Evolutionary conservation across 2,329 filamentous ascomycete genomes (phyloP).

Genomic region (Fusarium sterilihyphosum): DNA sequence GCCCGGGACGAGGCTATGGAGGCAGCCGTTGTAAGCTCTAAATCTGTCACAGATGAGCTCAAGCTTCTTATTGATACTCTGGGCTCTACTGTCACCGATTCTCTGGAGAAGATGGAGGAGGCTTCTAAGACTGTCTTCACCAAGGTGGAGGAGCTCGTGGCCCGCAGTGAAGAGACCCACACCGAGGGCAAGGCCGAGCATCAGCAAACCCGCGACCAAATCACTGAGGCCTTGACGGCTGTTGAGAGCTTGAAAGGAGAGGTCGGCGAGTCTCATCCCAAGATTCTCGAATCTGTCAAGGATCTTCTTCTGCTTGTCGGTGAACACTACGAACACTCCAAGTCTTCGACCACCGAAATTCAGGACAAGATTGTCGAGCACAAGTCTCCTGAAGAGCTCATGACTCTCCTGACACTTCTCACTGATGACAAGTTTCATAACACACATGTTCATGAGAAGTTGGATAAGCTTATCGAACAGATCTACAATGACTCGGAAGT

Average conservation of each 20-base stretch:
- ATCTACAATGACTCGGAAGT: conserved; percentile 43
- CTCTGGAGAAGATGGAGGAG: conserved; percentile 85
- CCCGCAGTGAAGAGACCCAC: conserved; percentile 79
- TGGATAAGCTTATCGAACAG: conserved; percentile 41
- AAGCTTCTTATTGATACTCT: conserved; percentile 87
- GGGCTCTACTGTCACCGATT: conserved; percentile 81
- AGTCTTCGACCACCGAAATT: conserved; percentile 67
- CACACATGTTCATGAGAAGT: conserved; percentile 46
- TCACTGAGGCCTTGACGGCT: conserved; percentile 76
- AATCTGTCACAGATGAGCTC: conserved; percentile 85
- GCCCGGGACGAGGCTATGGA: conserved; percentile 78
- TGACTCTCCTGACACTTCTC: conserved; percentile 57
- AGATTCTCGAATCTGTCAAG: conserved; percentile 85
- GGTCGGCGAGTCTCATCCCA: conserved; percentile 84
- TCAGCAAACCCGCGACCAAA: conserved; percentile 81
- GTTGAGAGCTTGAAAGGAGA: conserved; percentile 82
- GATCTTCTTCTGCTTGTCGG: conserved; percentile 85
- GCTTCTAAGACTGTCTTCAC: conserved; percentile 88
- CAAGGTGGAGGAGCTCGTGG: conserved; percentile 81
- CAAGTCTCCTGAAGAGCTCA: conserved; percentile 67
- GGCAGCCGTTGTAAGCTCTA: conserved; percentile 78
- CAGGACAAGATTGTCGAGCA: conserved; percentile 70
- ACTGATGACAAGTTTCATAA: conserved; percentile 60
- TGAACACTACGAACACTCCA: conserved; percentile 89
- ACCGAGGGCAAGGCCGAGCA: conserved; percentile 81